phyloP scores from a whole-genome alignment of 2,329 filamentous ascomycete genomes.

The Cercospora citrullina region DNA sequence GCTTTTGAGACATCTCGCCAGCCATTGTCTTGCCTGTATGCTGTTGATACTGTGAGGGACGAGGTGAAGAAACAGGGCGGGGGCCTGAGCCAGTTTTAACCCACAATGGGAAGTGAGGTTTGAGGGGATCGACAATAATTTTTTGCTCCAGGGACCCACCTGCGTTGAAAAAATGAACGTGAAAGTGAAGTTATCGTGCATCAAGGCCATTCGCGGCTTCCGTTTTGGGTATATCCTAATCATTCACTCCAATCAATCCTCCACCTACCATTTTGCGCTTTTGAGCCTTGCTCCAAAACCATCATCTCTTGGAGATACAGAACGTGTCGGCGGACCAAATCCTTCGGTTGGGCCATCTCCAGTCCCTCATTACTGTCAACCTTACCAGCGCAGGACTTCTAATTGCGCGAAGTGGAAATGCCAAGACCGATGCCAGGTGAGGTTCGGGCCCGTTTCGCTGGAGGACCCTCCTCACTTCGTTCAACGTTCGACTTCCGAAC shows the following conservation, averaged over 20 bases:
- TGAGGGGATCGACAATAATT: neutral
- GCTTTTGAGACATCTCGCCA: neutral
- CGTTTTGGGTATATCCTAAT: conserved; percentile 1
- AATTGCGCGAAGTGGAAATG: conserved; percentile 32
- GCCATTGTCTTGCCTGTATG: neutral
- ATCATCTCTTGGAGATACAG: neutral
- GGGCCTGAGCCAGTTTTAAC: neutral
- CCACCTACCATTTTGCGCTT: neutral
- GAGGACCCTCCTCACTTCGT: conserved; percentile 36
- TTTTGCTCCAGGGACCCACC: neutral
- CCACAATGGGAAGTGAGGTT: neutral
- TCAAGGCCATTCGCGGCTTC: neutral
- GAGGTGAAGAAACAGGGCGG: neutral
- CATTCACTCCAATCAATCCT: neutral
- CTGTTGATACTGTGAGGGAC: neutral
- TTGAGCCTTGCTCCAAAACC: neutral
- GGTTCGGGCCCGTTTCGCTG: conserved; percentile 54
- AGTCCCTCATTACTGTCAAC: neutral
- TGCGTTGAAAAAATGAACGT: neutral
- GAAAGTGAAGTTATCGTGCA: conserved; percentile 9
- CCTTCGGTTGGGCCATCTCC: neutral
- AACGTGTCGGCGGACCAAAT: neutral
- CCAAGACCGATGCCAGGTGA: conserved; percentile 38
- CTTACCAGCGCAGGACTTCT: neutral
- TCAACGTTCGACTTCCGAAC: conserved; percentile 58